A percentile compares a stretch with the other conserved stretches of the same genome.
phyloP scores from a whole-genome alignment of 441 rosid genomes.

The Erodium texanum region DNA sequence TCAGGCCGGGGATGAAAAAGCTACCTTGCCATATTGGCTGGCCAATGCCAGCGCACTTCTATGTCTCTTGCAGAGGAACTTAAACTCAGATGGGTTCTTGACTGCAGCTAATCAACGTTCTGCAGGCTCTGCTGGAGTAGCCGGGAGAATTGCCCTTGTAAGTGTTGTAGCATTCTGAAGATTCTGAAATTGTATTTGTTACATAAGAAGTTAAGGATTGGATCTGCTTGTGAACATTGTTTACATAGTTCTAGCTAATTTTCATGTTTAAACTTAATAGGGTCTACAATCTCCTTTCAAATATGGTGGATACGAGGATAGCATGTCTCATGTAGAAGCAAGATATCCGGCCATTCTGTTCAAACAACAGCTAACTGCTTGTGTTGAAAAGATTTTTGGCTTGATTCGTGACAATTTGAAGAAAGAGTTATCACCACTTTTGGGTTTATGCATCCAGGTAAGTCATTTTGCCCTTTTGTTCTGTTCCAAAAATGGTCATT shows the following conservation, averaged over 20 bases:
- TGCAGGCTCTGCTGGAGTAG: conserved; percentile 41
- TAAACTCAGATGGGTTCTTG: conserved; percentile 70
- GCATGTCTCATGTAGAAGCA: conserved; percentile 72
- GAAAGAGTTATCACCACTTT: conserved; percentile 81
- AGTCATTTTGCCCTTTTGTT: not conserved
- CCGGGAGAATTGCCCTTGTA: conserved; percentile 69
- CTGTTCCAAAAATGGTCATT: no score
- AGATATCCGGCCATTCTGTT: conserved; percentile 91
- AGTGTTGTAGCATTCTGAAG: conserved; percentile 19
- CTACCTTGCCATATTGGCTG: conserved; percentile 79
- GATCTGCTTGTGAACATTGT: not conserved
- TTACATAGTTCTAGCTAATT: not conserved
- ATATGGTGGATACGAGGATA: conserved; percentile 67
- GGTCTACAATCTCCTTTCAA: conserved; percentile 79
- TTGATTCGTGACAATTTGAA: conserved; percentile 92
- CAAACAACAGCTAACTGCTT: conserved; percentile 93
- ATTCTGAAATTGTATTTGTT: not conserved
- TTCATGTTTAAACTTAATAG: conserved; percentile 27
- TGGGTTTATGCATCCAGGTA: conserved; percentile 88
- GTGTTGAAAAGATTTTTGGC: conserved; percentile 97
- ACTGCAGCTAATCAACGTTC: conserved; percentile 50
- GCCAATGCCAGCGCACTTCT: conserved; percentile 86
- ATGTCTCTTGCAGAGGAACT: conserved; percentile 85
- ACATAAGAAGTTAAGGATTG: not conserved
- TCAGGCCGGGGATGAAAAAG: conserved; percentile 72